Conservation (phyloP, 2,329 filamentous ascomycete genomes). For the Periconia sp. region DNA sequence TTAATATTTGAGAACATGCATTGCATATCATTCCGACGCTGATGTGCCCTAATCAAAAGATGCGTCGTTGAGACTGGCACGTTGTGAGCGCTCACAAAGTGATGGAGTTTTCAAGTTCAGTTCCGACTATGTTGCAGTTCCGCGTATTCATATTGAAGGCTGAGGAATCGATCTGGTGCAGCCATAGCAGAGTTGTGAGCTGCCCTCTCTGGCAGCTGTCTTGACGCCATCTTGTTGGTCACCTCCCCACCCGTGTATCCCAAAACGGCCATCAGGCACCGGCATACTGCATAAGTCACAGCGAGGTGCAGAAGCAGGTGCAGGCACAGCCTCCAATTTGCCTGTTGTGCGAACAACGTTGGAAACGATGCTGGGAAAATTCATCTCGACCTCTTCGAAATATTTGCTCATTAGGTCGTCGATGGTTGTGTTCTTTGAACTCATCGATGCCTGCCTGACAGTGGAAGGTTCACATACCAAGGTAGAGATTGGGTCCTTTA, state of each 20-base stretch:
- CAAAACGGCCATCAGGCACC: constrained; percentile 64
- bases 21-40: too few species aligned
- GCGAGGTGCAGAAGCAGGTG: constrained; percentile 17
- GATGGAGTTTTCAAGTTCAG: too few species aligned
- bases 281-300: constrained; percentile 73
- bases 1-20: too few species aligned
- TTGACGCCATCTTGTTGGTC: constrained; percentile 51
- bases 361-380: constrained; percentile 87
- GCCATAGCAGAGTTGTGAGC: constrained; percentile 66
- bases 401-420: constrained; percentile 89
- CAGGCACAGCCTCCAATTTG: constrained; percentile 64
- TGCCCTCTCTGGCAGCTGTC: constrained; percentile 19
- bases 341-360: constrained; percentile 93
- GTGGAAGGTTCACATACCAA: constrained; percentile 36
- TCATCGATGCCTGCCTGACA: constrained; percentile 49
- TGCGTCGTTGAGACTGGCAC: too few species aligned
- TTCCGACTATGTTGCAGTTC: background rate
- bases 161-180: constrained; percentile 62
- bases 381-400: constrained; percentile 80
- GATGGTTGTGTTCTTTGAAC: constrained; percentile 79
- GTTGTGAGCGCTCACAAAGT: too few species aligned
- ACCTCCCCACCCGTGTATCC: constrained; percentile 62
- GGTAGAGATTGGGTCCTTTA: constrained; percentile 53
- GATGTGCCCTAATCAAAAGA: too few species aligned
- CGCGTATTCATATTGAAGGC: background rate